Percentiles rank a stretch among this genome's conserved stretches.
phyloP scores from a whole-genome alignment of 2,329 filamentous ascomycete genomes.

The Fusarium armeniacum region DNA sequence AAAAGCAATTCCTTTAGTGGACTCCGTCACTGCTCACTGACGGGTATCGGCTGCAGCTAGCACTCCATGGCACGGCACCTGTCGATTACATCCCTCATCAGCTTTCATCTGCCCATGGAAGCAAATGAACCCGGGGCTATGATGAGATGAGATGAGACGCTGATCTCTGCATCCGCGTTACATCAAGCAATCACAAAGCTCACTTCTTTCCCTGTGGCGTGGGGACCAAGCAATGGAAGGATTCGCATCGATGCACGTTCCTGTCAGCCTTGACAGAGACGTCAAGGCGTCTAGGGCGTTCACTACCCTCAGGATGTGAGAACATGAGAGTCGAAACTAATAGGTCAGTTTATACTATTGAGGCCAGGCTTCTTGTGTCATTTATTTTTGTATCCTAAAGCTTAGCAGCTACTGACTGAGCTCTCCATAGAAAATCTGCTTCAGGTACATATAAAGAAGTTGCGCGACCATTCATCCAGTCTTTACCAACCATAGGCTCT shows the following conservation, averaged over 20 bases:
- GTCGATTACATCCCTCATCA: neutral
- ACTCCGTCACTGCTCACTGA: neutral
- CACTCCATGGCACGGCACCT: neutral
- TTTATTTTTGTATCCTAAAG: no score
- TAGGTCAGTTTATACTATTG: no score
- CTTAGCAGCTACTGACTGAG: neutral
- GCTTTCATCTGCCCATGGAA: neutral
- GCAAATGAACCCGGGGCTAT: neutral
- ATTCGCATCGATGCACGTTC: neutral
- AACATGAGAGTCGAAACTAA: no score
- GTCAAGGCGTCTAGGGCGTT: neutral
- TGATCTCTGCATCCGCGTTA: neutral
- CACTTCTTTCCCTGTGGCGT: neutral
- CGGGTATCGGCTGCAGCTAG: no score
- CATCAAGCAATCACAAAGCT: neutral
- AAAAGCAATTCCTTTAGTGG: neutral
- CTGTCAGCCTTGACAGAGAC: neutral
- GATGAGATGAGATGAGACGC: neutral
- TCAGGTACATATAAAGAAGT: neutral
- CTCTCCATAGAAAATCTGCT: neutral
- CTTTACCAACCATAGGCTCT: neutral
- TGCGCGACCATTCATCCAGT: neutral
- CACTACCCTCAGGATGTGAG: neutral
- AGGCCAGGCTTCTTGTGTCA: no score
- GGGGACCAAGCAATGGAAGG: neutral